Conservation (phyloP, 23 red algal genomes). For the Gracilariopsis chorda region DNA sequence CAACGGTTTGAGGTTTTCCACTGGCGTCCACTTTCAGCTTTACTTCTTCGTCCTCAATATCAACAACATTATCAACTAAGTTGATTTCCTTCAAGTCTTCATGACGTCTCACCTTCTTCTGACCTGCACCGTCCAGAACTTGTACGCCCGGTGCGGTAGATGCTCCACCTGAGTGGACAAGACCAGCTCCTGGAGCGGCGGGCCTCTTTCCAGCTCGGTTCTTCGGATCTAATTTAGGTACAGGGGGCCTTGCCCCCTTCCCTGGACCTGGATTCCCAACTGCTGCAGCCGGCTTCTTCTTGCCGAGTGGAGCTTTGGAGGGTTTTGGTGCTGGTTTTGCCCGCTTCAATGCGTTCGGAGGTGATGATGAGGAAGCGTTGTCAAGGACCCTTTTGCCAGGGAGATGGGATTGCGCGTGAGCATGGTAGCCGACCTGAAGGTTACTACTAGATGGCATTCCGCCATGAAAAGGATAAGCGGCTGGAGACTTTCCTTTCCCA, state of each 20-base stretch:
- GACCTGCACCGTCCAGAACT: neutral
- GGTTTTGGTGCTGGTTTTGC: neutral
- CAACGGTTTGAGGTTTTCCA: neutral
- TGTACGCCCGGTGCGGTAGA: neutral
- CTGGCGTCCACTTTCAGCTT: slow-evolving; percentile 15
- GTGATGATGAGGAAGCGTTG: neutral
- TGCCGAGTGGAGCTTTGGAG: neutral
- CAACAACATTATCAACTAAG: slow-evolving; percentile 49
- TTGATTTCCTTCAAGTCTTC: slow-evolving; percentile 52
- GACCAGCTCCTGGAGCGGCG: neutral
- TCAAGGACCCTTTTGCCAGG: neutral
- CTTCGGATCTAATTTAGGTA: neutral
- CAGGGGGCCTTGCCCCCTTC: neutral
- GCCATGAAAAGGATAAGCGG: neutral
- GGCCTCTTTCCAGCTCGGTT: neutral
- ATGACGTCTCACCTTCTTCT: slow-evolving; percentile 2
- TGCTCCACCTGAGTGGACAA: neutral
- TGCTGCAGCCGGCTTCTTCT: neutral
- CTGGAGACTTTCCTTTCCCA: neutral
- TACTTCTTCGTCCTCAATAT: slow-evolving; percentile 61
- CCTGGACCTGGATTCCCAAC: neutral
- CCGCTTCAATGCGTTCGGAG: neutral
- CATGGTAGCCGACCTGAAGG: neutral
- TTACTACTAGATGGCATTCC: neutral
- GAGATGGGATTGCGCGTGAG: neutral